Evolutionary conservation across 169 alveolate species (phyloP).

Genomic region (Plasmodium gonderi): DNA sequence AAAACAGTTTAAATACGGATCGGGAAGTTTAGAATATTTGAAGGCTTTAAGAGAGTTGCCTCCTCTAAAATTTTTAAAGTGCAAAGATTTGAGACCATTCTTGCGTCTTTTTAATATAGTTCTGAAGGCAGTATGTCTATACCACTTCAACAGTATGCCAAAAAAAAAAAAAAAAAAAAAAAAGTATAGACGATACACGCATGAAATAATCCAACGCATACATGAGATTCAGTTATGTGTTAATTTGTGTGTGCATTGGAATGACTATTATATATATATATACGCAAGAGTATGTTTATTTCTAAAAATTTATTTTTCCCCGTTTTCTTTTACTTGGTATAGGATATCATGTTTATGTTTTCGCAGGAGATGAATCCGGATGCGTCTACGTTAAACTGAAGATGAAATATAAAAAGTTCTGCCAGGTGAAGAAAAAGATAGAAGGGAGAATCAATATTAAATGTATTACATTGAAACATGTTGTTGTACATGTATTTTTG

Average conservation of each 20-base stretch:
- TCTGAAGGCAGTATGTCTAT: conserved; percentile 7
- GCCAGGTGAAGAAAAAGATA: not conserved
- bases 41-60: conserved; percentile 56
- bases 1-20: conserved; percentile 37
- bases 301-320: not conserved
- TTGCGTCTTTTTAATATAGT: conserved; percentile 49
- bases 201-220: not conserved
- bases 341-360: conserved; percentile 19
- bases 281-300: not conserved
- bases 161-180: too few species aligned
- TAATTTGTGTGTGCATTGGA: not conserved
- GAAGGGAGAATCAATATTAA: not conserved
- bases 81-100: conserved; percentile 63
- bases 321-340: not conserved
- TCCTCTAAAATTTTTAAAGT: conserved; percentile 27
- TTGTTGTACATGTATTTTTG: not conserved
- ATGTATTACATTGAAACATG: not conserved
- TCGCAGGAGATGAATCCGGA: conserved; percentile 71
- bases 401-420: conserved; percentile 10
- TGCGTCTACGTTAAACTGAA: conserved; percentile 37
- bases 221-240: not conserved
- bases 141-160: not conserved
- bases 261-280: not conserved
- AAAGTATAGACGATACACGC: not conserved
- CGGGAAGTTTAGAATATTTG: conserved; percentile 24